These are phyloP conservation scores for Echinochloa phyllopogon DNA, from an alignment of 176 grass and related monocot species.

Conservation along the genomic window DNA sequence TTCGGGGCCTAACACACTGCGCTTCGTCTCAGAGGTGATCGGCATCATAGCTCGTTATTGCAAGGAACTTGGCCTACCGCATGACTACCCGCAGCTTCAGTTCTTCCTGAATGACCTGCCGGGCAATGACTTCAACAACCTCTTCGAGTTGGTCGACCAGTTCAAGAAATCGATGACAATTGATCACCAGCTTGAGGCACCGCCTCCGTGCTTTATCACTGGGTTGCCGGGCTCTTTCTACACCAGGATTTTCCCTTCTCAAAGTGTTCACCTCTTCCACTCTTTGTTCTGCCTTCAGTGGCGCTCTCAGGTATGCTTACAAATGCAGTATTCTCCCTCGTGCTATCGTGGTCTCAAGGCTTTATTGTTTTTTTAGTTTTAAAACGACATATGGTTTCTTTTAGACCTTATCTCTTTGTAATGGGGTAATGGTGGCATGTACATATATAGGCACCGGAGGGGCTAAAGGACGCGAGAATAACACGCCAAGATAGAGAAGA, in stretches of 20 bases:
- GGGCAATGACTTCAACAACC: slow-evolving; percentile 63
- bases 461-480: neutral
- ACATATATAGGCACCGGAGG: neutral
- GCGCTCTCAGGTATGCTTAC: slow-evolving; percentile 51
- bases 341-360: too few relatives aligned
- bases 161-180: neutral
- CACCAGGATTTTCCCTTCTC: slow-evolving; percentile 46
- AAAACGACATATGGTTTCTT: neutral
- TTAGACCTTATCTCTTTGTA: neutral
- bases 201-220: slow-evolving; percentile 19
- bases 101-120: slow-evolving; percentile 78
- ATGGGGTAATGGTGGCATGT: neutral
- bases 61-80: neutral
- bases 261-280: slow-evolving; percentile 61
- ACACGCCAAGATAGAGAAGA: slow-evolving; percentile 37
- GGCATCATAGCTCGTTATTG: neutral
- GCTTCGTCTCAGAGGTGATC: slow-evolving; percentile 34
- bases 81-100: slow-evolving; percentile 39
- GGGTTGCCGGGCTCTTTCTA: slow-evolving; percentile 56
- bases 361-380: neutral
- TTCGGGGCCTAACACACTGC: slow-evolving; percentile 47
- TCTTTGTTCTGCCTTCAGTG: slow-evolving; percentile 49
- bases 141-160: slow-evolving; percentile 41
- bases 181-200: too few relatives aligned
- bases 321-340: neutral